Evolutionary conservation across 305 asterid genomes (phyloP).

Genomic region (Petunia hybrid): DNA sequence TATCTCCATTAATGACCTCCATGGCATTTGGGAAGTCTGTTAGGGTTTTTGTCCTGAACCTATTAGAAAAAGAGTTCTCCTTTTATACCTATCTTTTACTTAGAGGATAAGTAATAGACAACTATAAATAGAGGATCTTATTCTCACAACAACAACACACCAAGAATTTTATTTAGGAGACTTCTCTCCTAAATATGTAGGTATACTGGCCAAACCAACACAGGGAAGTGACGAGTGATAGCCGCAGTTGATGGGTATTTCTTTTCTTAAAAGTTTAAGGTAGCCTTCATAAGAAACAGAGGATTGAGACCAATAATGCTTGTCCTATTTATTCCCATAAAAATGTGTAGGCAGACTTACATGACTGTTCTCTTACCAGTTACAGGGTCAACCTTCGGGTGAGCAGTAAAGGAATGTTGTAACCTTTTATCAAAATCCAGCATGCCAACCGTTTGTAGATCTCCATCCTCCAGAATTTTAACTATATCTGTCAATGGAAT

Average conservation of each 20-base stretch:
- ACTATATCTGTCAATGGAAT: constrained; percentile 64
- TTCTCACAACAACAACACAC: no score
- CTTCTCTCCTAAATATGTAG: no score
- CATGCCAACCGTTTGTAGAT: constrained; percentile 90
- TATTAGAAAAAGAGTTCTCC: no score
- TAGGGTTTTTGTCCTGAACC: neutral
- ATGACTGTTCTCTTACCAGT: constrained; percentile 67
- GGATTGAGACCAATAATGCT: neutral
- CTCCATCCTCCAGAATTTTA: constrained; percentile 97
- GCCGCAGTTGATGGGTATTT: neutral
- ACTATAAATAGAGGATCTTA: no score
- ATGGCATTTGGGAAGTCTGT: neutral
- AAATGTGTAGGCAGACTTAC: neutral
- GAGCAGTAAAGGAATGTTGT: constrained; percentile 91
- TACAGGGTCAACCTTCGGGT: constrained; percentile 94
- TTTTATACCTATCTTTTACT: no score
- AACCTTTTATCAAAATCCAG: constrained; percentile 91
- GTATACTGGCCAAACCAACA: neutral
- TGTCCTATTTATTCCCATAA: neutral
- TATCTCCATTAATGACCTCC: constrained; percentile 14
- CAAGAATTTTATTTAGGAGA: no score
- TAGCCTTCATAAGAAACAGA: neutral
- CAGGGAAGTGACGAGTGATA: neutral
- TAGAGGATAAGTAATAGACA: no score
- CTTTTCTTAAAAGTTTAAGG: neutral